A percentile compares a stretch with the other conserved stretches of the same genome.
phyloP scores from a whole-genome alignment of 768 basidiomycete species.

The Leccinum imitatum region DNA sequence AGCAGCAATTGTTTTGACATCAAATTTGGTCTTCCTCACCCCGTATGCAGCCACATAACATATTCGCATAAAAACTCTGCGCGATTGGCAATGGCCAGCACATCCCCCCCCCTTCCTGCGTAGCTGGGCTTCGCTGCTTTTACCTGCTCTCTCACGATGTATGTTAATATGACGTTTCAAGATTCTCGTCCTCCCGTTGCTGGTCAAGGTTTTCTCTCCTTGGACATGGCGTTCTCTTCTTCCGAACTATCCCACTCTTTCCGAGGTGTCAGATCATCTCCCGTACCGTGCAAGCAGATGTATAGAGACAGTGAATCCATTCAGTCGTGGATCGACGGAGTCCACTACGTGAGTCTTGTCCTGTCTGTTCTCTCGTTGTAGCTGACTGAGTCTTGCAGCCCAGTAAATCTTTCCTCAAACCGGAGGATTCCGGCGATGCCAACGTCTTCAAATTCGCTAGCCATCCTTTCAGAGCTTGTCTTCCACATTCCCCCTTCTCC shows the following conservation, averaged over 20 bases:
- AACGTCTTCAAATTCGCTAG: slow-evolving; percentile 16
- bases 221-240: slow-evolving; percentile 16
- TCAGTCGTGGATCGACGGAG: slow-evolving; percentile 28
- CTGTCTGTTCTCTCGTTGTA: not conserved
- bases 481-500: slow-evolving; percentile 21
- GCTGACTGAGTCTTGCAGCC: slow-evolving; percentile 14
- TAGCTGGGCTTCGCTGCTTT: slow-evolving; percentile 31
- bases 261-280: slow-evolving; percentile 9
- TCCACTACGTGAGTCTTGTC: slow-evolving; percentile 22
- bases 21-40: slow-evolving; percentile 4
- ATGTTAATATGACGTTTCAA: slow-evolving; percentile 21
- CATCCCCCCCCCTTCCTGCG: slow-evolving; percentile 11
- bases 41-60: slow-evolving; percentile 5
- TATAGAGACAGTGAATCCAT: slow-evolving; percentile 26
- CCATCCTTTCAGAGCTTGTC: slow-evolving; percentile 19
- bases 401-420: slow-evolving; percentile 9
- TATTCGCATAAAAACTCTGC: slow-evolving; percentile 20
- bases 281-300: slow-evolving; percentile 16
- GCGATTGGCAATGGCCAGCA: not conserved
- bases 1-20: slow-evolving; percentile 29
- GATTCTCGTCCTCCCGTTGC: slow-evolving; percentile 24
- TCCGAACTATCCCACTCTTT: slow-evolving; percentile 3
- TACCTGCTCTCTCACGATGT: slow-evolving; percentile 10
- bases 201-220: slow-evolving; percentile 27
- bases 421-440: not conserved